Percentiles rank a stretch among this genome's conserved stretches.
These are phyloP conservation scores for Puccinia polysora DNA, from an alignment of 1,284 basidiomycete genomes.

Conservation along the genomic window DNA sequence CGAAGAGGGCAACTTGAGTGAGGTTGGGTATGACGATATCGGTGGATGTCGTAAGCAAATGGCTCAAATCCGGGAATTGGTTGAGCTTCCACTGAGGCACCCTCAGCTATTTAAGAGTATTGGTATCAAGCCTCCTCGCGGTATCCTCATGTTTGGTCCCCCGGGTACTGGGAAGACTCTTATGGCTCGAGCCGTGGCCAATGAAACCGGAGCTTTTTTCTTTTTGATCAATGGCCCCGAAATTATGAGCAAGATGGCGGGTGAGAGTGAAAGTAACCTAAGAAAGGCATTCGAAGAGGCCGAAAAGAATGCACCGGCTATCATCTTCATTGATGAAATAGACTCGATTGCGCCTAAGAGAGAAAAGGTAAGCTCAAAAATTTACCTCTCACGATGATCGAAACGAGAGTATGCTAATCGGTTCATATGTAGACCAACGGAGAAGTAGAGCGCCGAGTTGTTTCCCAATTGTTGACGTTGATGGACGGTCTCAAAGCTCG, in stretches of 20 bases:
- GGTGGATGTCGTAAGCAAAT: conserved; percentile 99
- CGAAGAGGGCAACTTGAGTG: conserved; percentile 91
- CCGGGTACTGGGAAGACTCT: conserved; percentile 96
- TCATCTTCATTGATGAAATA: conserved; percentile 99
- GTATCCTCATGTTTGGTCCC: too few relatives aligned
- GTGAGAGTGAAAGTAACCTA: conserved; percentile 93
- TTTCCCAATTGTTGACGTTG: conserved; percentile 92
- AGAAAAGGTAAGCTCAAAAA: conserved; percentile 78
- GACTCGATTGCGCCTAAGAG: conserved; percentile 99
- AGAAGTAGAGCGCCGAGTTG: conserved; percentile 97
- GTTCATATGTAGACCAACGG: conserved; percentile 72
- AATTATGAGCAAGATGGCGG: conserved; percentile 99
- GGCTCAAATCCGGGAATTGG: conserved; percentile 98
- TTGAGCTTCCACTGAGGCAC: conserved; percentile 94
- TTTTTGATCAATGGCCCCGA: conserved; percentile 99
- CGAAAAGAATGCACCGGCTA: conserved; percentile 98
- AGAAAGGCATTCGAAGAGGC: conserved; percentile 98
- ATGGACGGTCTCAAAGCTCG: conserved; percentile 99
- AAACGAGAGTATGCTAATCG: background rate
- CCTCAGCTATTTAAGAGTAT: conserved; percentile 99
- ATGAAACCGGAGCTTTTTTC: conserved; percentile 99
- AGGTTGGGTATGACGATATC: conserved; percentile 98
- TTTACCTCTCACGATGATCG: background rate
- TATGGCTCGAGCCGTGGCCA: conserved; percentile 98
- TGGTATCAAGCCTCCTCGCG: conserved; percentile 98